Percentiles rank a stretch among this genome's conserved stretches.
Conservation (phyloP, 169 alveolate genomes). For the Eimeria mitis region DNA sequence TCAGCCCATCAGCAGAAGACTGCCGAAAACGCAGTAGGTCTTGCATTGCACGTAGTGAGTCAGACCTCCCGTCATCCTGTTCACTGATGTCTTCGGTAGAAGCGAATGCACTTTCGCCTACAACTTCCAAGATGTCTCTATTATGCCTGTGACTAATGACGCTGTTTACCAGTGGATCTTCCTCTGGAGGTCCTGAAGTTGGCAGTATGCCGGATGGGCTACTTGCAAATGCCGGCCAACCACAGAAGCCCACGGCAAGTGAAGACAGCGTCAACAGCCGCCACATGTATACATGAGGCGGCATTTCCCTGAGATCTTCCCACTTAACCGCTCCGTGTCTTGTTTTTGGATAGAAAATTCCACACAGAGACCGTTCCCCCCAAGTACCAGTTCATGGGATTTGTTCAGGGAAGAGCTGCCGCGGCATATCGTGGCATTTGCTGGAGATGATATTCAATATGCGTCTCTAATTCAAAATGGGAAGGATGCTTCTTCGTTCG, state of each 20-base stretch:
- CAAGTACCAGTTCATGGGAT: neutral
- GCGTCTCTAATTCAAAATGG: neutral
- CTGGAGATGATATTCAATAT: neutral
- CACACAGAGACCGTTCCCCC: neutral
- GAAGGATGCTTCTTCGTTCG: neutral
- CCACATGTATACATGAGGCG: neutral
- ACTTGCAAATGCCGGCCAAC: neutral
- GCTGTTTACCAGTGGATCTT: neutral
- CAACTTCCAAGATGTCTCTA: neutral
- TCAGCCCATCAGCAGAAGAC: constrained; percentile 35
- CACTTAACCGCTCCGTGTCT: neutral
- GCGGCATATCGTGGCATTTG: neutral
- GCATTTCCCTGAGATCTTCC: neutral
- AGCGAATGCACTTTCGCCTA: neutral
- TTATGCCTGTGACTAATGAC: neutral
- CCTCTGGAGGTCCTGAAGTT: neutral
- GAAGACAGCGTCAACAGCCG: constrained; percentile 3
- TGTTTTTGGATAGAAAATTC: neutral
- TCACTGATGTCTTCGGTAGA: neutral
- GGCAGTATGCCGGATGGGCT: constrained; percentile 14
- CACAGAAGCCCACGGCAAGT: neutral
- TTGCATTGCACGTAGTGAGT: constrained; percentile 10
- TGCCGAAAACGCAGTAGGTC: constrained; percentile 50
- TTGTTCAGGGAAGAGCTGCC: neutral
- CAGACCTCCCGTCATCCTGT: constrained; percentile 5